Evolutionary conservation across 179 eudicot species (phyloP), one percentile per base, ranked within the genome.

Genomic region (Beta corolliflora): DNA sequence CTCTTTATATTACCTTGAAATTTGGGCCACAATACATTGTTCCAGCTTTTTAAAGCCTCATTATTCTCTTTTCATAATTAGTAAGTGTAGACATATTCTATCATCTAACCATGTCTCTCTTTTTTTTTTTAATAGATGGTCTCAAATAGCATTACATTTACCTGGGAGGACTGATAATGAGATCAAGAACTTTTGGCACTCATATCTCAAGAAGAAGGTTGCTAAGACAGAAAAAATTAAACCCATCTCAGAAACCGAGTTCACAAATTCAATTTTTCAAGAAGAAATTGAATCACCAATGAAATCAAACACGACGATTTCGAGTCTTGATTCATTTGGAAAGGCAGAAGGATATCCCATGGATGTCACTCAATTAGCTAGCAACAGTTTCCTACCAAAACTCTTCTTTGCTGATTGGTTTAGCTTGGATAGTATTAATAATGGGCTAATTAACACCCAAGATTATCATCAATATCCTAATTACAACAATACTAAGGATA

Each of bases 101-200:
- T 36, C 3, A 36, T 36, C 41, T 36, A 36, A 36, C 2, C 41
- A 36, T 36, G 41, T 36, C 41, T 36, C 41, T 36, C 1, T 36
- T 36, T 0, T 25, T 29, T 44, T 71, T 61, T 29, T 46, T 15
- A 48, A 55, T 78, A 95, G 98, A 84, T 95, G 98, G 98, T 91
- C 97, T 77, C 93, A 91, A 19, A 94, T 94, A 80, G 94, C 98
- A 21, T 87, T 86, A 60, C 91, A 88, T 65, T 86, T 94, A 61
- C 92, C 94, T 0, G 98, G 98, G 77, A 89, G 98, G 76, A 95
- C 97, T 0, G 98, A 95, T 36, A 93, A 95, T 9, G 98, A 95
- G 88, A 92, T 94, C 25, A 94, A 93, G 82, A 94, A 94, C 79
- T 82, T 81, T 59, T 94, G 97, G 98, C 96, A 94, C 85, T 91